Evolutionary conservation across 2,329 filamentous ascomycete genomes (phyloP).

Genomic region (Colletotrichum higginsianum): DNA sequence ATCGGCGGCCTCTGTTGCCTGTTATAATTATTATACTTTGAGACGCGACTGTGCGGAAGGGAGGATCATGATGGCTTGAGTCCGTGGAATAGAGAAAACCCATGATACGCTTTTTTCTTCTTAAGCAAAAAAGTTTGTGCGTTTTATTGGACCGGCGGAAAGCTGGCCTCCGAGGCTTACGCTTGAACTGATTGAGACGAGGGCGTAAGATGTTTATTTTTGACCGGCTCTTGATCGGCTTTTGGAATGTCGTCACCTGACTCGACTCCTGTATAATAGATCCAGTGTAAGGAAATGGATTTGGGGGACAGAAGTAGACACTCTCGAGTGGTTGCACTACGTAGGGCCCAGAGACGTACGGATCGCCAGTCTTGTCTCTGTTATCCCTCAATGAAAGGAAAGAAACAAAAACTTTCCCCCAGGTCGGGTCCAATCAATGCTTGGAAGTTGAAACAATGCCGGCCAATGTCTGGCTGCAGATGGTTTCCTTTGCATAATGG

Average conservation of each 20-base stretch:
- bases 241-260: background rate
- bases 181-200: background rate
- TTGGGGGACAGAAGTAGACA: background rate
- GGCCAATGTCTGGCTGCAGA: no score
- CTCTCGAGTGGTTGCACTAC: background rate
- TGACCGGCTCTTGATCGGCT: background rate
- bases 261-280: background rate
- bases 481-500: slow-evolving; percentile 15
- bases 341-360: background rate
- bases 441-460: slow-evolving; percentile 11
- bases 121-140: background rate
- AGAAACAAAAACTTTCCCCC: background rate
- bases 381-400: background rate
- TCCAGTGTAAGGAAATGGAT: background rate
- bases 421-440: background rate
- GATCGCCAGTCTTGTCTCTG: background rate
- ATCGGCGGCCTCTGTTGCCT: background rate
- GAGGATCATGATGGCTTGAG: background rate
- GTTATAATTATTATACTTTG: background rate
- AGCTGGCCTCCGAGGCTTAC: background rate
- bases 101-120: background rate
- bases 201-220: background rate
- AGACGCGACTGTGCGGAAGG: background rate
- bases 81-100: background rate
- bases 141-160: background rate